Percentiles rank a stretch among this genome's conserved stretches.
These are phyloP conservation scores for Fistulinella staudtii DNA, from an alignment of 1,284 basidiomycete species.

Conservation along the genomic window DNA sequence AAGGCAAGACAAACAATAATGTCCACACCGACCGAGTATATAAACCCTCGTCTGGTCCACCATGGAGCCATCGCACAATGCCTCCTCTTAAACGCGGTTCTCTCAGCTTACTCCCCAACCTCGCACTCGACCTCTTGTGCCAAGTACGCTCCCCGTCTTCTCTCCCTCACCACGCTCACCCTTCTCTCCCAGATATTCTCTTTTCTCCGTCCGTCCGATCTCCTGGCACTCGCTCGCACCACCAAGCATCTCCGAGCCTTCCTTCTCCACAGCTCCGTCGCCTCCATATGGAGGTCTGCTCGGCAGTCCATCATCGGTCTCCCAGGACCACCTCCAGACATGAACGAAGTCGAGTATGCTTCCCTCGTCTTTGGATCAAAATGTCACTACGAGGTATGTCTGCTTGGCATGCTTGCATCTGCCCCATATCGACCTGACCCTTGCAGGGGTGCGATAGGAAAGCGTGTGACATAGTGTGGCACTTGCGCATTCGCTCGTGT, in stretches of 20 bases:
- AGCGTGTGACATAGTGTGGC: slow-evolving; percentile 30
- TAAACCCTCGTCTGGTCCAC: no score
- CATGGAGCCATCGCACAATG: not conserved
- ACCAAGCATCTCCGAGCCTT: slow-evolving; percentile 27
- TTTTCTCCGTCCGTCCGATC: slow-evolving; percentile 27
- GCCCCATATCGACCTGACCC: slow-evolving; percentile 3
- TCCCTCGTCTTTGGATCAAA: slow-evolving; percentile 28
- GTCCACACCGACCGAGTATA: slow-evolving; percentile 8
- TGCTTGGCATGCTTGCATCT: not conserved
- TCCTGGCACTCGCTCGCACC: slow-evolving; percentile 30
- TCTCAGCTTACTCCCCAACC: slow-evolving; percentile 21
- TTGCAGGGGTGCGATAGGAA: slow-evolving; percentile 25
- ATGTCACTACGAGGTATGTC: slow-evolving; percentile 27
- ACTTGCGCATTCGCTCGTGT: slow-evolving; percentile 30
- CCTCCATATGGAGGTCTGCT: slow-evolving; percentile 29
- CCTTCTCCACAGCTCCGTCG: slow-evolving; percentile 22
- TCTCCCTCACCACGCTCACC: not conserved
- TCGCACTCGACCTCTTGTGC: slow-evolving; percentile 26
- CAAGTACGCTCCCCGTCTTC: slow-evolving; percentile 12
- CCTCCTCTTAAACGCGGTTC: slow-evolving; percentile 17
- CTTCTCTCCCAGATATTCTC: slow-evolving; percentile 24
- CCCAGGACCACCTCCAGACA: slow-evolving; percentile 30
- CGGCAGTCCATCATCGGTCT: slow-evolving; percentile 23
- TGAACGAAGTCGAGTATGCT: slow-evolving; percentile 35
- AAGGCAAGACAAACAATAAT: no score